Base-by-base conservation (phyloP, 176 grass and related monocot species). In the Zizania latifolia region DNA sequence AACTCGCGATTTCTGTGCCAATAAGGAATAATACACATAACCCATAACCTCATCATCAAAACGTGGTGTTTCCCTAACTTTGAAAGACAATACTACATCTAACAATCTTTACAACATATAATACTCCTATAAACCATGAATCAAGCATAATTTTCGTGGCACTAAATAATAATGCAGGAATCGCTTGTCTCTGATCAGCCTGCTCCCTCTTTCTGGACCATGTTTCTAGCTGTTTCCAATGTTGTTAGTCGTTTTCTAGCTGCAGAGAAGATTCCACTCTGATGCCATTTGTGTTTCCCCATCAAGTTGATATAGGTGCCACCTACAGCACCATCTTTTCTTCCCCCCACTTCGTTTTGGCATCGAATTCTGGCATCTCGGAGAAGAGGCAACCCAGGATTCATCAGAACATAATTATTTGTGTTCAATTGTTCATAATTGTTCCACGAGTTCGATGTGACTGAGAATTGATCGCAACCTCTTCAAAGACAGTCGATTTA, bases 241-340 rank as follows among this genome's bases (percentile, higher is more conserved):
- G 43, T 43, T 63, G 65, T 23, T 48, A 31, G 73, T 44, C 10
- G 23, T 77, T 65, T 87, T 59, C 46, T 56, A 78, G 33, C 66
- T 72, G 34, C 28, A 41, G 2, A 58, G 67, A 73, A 77, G 73
- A 87, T 78, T 72, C 74, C 67, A 16, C 50, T 32, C 29, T 7
- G 65, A 48, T 82, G 22, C 78, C 56, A 11, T 76, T 76, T 71
- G 27, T 54, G 77, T 34, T 3, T 64, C 67, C 22, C 66, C 59
- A 11, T 71, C 65, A 59, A 59, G 48, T 10, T 58, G 79, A 38
- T 62, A 38, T 62, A 58, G 65, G 80, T 85, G 69, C 85, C 73
- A 72, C 13, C 85, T 66, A 72, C 13, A n/a, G 79, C n/a, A 82
- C 82, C 23, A 78, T 82, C 72, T 66, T 39, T 22, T 36, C 44